Evolutionary conservation across 306 rosid genomes (phyloP).

Genomic region (Potentilla sterilis): DNA sequence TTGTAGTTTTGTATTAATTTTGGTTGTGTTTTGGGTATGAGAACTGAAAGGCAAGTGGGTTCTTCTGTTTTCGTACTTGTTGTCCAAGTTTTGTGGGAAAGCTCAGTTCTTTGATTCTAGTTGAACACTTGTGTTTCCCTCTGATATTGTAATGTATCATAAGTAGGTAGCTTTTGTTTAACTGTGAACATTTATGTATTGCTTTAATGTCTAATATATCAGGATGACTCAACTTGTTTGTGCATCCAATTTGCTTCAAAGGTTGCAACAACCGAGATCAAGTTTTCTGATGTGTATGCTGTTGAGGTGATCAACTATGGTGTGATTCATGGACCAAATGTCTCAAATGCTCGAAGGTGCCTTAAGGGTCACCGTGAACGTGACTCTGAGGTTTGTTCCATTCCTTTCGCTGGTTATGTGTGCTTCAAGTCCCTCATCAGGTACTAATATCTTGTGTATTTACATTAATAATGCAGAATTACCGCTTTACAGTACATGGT

Average conservation of each 20-base stretch:
- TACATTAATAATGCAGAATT: slow-evolving; percentile 46
- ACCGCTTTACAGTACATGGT: slow-evolving; percentile 71
- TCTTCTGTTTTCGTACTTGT: not conserved
- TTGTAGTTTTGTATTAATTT: not conserved
- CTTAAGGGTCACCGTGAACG: slow-evolving; percentile 33
- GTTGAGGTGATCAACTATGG: slow-evolving; percentile 50
- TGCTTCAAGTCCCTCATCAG: slow-evolving; percentile 15
- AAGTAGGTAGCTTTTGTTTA: not conserved
- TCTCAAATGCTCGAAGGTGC: slow-evolving; percentile 39
- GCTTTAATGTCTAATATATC: slow-evolving; percentile 35
- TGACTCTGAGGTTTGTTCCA: slow-evolving; percentile 56
- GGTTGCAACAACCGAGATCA: slow-evolving; percentile 49
- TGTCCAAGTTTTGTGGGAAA: not conserved
- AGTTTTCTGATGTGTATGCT: slow-evolving; percentile 67
- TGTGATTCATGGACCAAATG: slow-evolving; percentile 41
- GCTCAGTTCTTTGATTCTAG: not conserved
- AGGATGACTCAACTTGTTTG: slow-evolving; percentile 67
- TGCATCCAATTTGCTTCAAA: slow-evolving; percentile 49
- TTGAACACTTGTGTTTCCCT: not conserved
- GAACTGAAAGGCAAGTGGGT: not conserved
- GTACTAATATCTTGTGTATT: slow-evolving; percentile 14
- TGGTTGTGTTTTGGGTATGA: not conserved
- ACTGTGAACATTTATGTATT: slow-evolving; percentile 9
- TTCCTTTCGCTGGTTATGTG: slow-evolving; percentile 19
- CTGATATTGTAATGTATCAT: not conserved